Evolutionary conservation across 2,329 filamentous ascomycete species (phyloP).

Genomic region (Hirsutella minnesotensis): DNA sequence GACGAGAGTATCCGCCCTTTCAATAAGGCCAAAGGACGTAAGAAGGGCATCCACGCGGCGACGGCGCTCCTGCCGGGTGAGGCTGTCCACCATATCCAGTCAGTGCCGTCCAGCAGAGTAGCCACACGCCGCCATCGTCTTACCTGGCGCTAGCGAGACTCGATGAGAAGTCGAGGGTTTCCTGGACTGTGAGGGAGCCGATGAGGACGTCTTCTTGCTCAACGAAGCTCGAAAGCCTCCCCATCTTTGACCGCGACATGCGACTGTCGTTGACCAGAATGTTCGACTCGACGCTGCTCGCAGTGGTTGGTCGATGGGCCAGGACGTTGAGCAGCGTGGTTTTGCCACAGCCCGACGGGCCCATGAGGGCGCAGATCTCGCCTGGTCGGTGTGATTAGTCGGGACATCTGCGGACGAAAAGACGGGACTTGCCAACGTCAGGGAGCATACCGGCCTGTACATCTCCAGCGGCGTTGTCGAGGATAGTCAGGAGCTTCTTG

Average conservation of each 20-base stretch:
- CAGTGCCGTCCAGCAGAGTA: too few species aligned
- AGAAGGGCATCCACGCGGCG: constrained; percentile 55
- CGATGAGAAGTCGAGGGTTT: constrained; percentile 70
- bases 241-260: constrained; percentile 43
- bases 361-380: constrained; percentile 71
- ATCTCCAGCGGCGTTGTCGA: constrained; percentile 37
- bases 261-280: constrained; percentile 49
- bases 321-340: constrained; percentile 76
- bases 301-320: constrained; percentile 39
- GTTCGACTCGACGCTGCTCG: constrained; percentile 26
- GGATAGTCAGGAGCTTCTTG: constrained; percentile 49
- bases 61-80: constrained; percentile 41
- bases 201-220: constrained; percentile 83
- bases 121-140: constrained; percentile 11
- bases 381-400: constrained; percentile 24
- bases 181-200: constrained; percentile 66
- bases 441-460: not conserved
- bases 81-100: not conserved
- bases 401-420: too few species aligned
- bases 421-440: constrained; percentile 46
- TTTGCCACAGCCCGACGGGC: constrained; percentile 63
- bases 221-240: constrained; percentile 61
- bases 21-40: constrained; percentile 58
- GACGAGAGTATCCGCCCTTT: constrained; percentile 59
- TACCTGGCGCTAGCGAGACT: constrained; percentile 50